Evolutionary conservation across 2,329 filamentous ascomycete species (phyloP).

Genomic region (Proliferodiscus dingleyae): DNA sequence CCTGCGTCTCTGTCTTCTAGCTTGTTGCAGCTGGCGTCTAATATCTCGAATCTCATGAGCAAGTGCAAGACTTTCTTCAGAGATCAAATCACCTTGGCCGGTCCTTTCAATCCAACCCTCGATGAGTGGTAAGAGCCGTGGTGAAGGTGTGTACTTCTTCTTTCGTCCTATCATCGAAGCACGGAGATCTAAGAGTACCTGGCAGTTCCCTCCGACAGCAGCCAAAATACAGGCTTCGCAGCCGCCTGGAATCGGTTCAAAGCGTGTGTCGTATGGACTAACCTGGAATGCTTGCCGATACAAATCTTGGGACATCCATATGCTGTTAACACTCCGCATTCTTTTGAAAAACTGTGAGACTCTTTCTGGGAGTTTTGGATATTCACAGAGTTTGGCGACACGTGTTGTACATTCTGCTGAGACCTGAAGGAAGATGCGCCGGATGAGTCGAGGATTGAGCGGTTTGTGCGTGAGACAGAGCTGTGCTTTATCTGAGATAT

Average conservation of each 20-base stretch:
- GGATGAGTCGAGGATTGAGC: slow-evolving; percentile 41
- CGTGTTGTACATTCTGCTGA: slow-evolving; percentile 38
- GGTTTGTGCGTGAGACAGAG: slow-evolving; percentile 39
- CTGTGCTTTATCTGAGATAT: slow-evolving; percentile 17
- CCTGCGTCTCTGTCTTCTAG: slow-evolving; percentile 7
- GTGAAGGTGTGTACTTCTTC: slow-evolving; percentile 10
- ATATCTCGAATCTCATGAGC: slow-evolving; percentile 13
- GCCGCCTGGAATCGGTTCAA: slow-evolving; percentile 29
- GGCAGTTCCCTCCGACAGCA: slow-evolving; percentile 39
- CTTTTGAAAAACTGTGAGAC: slow-evolving; percentile 10
- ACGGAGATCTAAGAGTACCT: slow-evolving; percentile 41
- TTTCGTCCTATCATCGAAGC: slow-evolving; percentile 36
- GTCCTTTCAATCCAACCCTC: slow-evolving; percentile 19
- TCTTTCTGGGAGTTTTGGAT: slow-evolving; percentile 13
- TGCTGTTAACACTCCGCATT: slow-evolving; percentile 14
- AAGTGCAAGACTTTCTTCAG: slow-evolving; percentile 4
- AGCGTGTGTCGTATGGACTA: slow-evolving; percentile 26
- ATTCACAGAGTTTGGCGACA: slow-evolving; percentile 23
- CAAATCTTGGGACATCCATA: slow-evolving; percentile 33
- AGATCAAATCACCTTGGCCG: slow-evolving; percentile 1
- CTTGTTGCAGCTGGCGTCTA: slow-evolving; percentile 15
- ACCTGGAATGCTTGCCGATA: slow-evolving; percentile 34
- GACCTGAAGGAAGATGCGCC: slow-evolving; percentile 40
- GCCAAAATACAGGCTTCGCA: slow-evolving; percentile 51
- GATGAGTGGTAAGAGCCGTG: slow-evolving; percentile 16